Conservation (phyloP, 176 grass and related monocot species). For the Triticum dicoccoides region DNA sequence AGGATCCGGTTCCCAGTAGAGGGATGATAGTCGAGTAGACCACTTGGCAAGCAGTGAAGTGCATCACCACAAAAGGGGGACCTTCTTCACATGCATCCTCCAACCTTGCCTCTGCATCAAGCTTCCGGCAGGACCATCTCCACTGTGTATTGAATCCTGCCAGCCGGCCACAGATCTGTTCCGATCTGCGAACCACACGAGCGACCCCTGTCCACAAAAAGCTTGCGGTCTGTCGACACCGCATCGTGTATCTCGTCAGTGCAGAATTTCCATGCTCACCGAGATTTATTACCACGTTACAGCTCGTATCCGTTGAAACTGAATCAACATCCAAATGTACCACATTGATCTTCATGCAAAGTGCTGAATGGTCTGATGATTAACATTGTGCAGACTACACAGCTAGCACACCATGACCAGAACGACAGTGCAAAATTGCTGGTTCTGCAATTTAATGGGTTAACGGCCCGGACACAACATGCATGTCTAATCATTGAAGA, state of each 20-base stretch:
- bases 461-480: background rate
- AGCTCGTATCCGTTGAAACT: background rate
- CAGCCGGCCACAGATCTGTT: background rate
- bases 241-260: background rate
- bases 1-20: no score
- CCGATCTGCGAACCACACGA: background rate
- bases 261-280: background rate
- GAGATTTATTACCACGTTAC: background rate
- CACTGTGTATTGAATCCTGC: slow-evolving; percentile 5
- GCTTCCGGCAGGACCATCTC: background rate
- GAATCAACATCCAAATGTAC: background rate
- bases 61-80: background rate
- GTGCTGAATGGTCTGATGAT: background rate
- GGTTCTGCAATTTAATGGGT: background rate
- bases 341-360: background rate
- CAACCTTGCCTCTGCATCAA: background rate
- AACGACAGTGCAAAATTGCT: background rate
- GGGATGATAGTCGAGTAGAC: background rate
- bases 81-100: slow-evolving; percentile 9
- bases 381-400: no score
- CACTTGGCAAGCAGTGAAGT: background rate
- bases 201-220: background rate
- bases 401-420: background rate
- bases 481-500: background rate
- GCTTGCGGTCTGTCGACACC: background rate